phyloP scores from a whole-genome alignment of 805 yeast species.

The Yarrowia sp. region DNA sequence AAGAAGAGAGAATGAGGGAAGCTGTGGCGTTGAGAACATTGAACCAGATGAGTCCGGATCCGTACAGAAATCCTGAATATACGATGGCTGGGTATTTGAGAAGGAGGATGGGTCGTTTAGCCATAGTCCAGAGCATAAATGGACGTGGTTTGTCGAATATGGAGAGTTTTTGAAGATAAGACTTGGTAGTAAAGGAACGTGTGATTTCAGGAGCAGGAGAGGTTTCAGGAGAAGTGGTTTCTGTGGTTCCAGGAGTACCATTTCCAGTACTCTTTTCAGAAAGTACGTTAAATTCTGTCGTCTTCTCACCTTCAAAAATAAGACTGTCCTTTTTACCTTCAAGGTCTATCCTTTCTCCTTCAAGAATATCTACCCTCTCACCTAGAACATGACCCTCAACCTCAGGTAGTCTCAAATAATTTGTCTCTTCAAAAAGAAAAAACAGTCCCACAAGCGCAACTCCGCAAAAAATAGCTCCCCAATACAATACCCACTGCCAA shows the following conservation, averaged over 20 bases:
- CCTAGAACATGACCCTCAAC: background rate
- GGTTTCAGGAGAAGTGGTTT: too few species aligned
- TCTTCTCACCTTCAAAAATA: background rate
- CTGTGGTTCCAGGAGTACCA: background rate
- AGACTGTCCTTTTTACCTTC: too few species aligned
- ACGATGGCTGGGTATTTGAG: slow-evolving; percentile 10
- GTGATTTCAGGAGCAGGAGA: too few species aligned
- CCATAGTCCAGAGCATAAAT: slow-evolving; percentile 1
- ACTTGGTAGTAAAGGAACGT: background rate
- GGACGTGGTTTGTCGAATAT: slow-evolving; percentile 14
- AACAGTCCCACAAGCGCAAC: background rate
- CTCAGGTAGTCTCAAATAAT: background rate
- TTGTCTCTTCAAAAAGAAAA: slow-evolving; percentile 25
- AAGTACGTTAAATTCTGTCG: too few species aligned
- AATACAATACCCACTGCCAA: slow-evolving; percentile 26
- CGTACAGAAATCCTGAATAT: slow-evolving; percentile 2
- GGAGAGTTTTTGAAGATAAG: background rate
- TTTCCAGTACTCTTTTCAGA: background rate
- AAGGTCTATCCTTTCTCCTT: too few species aligned
- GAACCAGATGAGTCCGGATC: slow-evolving; percentile 21
- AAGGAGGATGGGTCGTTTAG: background rate
- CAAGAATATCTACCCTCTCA: too few species aligned
- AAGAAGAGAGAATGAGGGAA: background rate
- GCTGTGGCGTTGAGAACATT: slow-evolving; percentile 16
- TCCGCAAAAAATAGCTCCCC: slow-evolving; percentile 23